Base-by-base conservation (phyloP, 371 early-diverging fungal genomes). In the Capillidium heterosporum region DNA sequence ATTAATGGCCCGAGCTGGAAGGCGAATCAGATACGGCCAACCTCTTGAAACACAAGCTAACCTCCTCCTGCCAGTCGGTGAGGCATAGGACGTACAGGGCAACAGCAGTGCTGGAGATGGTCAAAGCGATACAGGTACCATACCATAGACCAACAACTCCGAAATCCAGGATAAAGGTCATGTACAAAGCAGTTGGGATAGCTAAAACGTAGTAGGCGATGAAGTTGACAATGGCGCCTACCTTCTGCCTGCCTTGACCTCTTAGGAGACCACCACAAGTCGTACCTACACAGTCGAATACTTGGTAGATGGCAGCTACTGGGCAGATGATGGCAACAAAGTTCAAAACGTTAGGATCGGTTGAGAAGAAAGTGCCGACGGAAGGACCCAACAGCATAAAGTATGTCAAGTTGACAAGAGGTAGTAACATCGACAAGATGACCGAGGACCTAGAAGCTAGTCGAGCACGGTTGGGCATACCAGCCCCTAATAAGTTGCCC, bases 271-370 rank as follows among this genome's bases (percentile, higher is more conserved):
- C 55, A 23, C n/a, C 4, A n/a, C 29, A 21, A 8, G 42, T 42
- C 8, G 56, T 44, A 21, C n/a, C 27, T 1, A 56, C 41, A 32
- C 56, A 23, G 46, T 56, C 56, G 32, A 56, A 56, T n/a, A 44
- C 67, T 64, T 94, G 95, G 68, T 84, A 90, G 35, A 84, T 48
- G 0, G 91, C 86, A 28, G 74, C 82, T 2, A 86, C 58, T 0
- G 91, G 91, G 57, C 91, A 64, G 28, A 91, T 72, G 32, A 56
- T 53, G 0, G 84, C 78, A 7, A 89, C 87, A 11, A 79, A 63
- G 5, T 48, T 62, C 35, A 87, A 70, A 2, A 94, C 87, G 0
- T 72, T 71, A 0, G 57, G 59, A 59, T 90, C 87, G 17, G 74
- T 69, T 32, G 78, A 78, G 65, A 85, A 87, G 41, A 85, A 58